Evolutionary conservation across 495 filamentous ascomycete species (phyloP).

Genomic region (Trichoderma orchidacearum): DNA sequence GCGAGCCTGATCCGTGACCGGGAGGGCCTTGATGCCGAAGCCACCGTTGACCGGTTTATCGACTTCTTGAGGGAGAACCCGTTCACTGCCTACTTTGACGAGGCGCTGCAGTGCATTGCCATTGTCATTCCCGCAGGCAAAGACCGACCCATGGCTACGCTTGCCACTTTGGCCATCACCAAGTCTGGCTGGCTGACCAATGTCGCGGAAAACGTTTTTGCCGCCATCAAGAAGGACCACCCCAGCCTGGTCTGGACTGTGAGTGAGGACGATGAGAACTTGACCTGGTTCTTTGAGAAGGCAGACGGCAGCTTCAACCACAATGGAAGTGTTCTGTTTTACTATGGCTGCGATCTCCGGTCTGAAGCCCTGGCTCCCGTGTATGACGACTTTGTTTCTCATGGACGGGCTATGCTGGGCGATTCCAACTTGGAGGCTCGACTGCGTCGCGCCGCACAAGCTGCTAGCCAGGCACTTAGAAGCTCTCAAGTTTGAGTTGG

Average conservation of each 20-base stretch:
- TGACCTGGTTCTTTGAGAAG: constrained; percentile 98
- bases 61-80: constrained; percentile 58
- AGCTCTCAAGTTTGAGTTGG: neutral
- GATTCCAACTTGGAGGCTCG: constrained; percentile 80
- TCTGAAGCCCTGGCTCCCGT: constrained; percentile 87
- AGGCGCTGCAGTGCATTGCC: constrained; percentile 91
- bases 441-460: constrained; percentile 60
- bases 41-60: constrained; percentile 77
- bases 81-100: constrained; percentile 93
- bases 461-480: constrained; percentile 39
- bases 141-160: constrained; percentile 46
- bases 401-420: constrained; percentile 81
- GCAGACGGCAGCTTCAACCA: constrained; percentile 80
- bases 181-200: constrained; percentile 94
- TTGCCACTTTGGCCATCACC: constrained; percentile 89
- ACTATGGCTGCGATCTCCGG: constrained; percentile 91
- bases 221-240: constrained; percentile 82
- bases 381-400: constrained; percentile 74
- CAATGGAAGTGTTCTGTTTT: constrained; percentile 86
- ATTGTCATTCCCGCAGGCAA: constrained; percentile 65
- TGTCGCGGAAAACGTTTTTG: constrained; percentile 94
- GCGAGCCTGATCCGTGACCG: constrained; percentile 74
- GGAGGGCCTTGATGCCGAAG: constrained; percentile 68
- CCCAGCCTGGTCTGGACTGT: constrained; percentile 94
- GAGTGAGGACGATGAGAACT: constrained; percentile 89